Percentiles rank a stretch among this genome's conserved stretches.
Evolutionary conservation across 805 yeast species (phyloP).

Genomic region (Cyberlindnera nakhonratchasimensis): DNA sequence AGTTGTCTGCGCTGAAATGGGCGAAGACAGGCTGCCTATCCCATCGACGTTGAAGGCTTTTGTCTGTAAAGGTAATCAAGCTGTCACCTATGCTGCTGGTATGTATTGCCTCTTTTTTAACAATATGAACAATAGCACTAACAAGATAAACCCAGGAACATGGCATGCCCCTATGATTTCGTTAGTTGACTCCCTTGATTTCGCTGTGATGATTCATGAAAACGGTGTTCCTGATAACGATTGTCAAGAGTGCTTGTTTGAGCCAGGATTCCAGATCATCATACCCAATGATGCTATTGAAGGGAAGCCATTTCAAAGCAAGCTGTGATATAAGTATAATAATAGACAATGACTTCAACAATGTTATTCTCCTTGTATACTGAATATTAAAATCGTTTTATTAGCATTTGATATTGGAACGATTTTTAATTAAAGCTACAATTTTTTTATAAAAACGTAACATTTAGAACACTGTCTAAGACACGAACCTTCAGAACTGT

Average conservation of each 20-base stretch:
- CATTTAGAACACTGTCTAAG: too few species aligned
- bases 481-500: neutral
- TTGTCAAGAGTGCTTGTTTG: slow-evolving; percentile 73
- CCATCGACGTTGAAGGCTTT: slow-evolving; percentile 62
- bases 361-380: too few species aligned
- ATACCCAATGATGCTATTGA: slow-evolving; percentile 11
- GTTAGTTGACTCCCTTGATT: slow-evolving; percentile 63
- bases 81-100: slow-evolving; percentile 78
- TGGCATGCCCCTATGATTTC: slow-evolving; percentile 99
- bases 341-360: too few species aligned
- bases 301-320: slow-evolving; percentile 2
- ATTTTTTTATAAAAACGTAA: too few species aligned
- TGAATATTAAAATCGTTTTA: too few species aligned
- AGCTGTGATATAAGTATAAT: neutral
- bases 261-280: slow-evolving; percentile 48
- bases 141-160: slow-evolving; percentile 38
- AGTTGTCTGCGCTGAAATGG: slow-evolving; percentile 71
- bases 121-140: neutral
- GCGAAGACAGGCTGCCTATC: slow-evolving; percentile 55
- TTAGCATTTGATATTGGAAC: too few species aligned
- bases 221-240: slow-evolving; percentile 77
- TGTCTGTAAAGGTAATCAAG: slow-evolving; percentile 75
- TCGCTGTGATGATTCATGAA: slow-evolving; percentile 86
- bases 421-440: too few species aligned
- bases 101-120: slow-evolving; percentile 12